phyloP scores from a whole-genome alignment of 306 rosid species.

The Vachellia collinsii region DNA sequence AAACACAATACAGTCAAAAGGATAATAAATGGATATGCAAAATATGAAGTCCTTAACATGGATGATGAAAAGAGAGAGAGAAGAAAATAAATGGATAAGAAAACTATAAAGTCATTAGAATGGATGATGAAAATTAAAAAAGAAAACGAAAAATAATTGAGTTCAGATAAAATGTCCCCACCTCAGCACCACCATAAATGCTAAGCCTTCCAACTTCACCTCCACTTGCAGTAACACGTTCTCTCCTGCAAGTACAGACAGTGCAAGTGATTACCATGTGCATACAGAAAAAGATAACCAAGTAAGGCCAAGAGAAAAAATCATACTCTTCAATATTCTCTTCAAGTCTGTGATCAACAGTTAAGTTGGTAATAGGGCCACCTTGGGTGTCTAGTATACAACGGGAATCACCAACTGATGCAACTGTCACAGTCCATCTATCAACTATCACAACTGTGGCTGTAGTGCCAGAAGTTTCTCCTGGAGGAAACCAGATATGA shows the following conservation, averaged over 20 bases:
- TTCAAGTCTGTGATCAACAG: constrained; percentile 96
- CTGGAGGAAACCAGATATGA: constrained; percentile 47
- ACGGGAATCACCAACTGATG: constrained; percentile 97
- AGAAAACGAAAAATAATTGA: too few relatives aligned
- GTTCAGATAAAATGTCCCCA: constrained; percentile 36
- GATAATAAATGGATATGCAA: constrained; percentile 25
- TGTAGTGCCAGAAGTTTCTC: constrained; percentile 98
- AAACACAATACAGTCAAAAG: constrained; percentile 32
- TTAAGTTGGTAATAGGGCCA: constrained; percentile 73
- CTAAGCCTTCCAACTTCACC: constrained; percentile 98
- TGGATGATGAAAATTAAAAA: too few relatives aligned
- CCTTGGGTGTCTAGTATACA: constrained; percentile 93
- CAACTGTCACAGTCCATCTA: constrained; percentile 98
- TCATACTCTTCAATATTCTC: constrained; percentile 90
- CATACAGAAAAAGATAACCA: constrained; percentile 22
- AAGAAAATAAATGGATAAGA: too few relatives aligned
- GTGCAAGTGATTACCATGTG: constrained; percentile 22
- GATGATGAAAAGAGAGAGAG: neutral
- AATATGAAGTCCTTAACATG: constrained; percentile 6
- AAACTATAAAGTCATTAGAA: too few relatives aligned
- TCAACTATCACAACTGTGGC: constrained; percentile 93
- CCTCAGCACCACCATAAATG: constrained; percentile 93
- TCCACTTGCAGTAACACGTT: constrained; percentile 93
- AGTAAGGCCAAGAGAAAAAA: constrained; percentile 13
- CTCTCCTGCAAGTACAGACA: constrained; percentile 62